phyloP scores from a whole-genome alignment of 2,329 filamentous ascomycete species.

The Huntiella abstrusa region DNA sequence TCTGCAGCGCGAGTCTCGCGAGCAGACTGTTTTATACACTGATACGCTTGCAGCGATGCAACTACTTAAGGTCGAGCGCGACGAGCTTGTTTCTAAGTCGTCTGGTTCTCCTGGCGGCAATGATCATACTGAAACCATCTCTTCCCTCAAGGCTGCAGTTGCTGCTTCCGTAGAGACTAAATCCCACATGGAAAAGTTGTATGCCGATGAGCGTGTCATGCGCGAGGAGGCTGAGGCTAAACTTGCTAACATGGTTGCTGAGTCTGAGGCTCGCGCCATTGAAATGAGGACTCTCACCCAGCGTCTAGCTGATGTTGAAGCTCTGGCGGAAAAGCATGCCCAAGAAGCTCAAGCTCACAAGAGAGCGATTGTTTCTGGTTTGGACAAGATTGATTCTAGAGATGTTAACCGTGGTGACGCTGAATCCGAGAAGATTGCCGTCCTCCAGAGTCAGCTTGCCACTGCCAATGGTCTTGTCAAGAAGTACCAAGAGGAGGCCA shows the following conservation, averaged over 20 bases:
- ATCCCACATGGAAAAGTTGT: slow-evolving; percentile 54
- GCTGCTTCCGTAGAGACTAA: slow-evolving; percentile 62
- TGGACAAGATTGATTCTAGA: slow-evolving; percentile 51
- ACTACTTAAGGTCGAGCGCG: slow-evolving; percentile 70
- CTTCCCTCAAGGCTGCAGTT: slow-evolving; percentile 59
- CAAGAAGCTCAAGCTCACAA: slow-evolving; percentile 75
- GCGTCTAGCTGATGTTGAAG: slow-evolving; percentile 67
- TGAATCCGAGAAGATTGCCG: slow-evolving; percentile 46
- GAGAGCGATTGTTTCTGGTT: slow-evolving; percentile 59
- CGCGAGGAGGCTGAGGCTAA: slow-evolving; percentile 61
- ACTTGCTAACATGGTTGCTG: slow-evolving; percentile 54
- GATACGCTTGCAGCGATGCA: slow-evolving; percentile 60
- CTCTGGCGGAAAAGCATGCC: slow-evolving; percentile 71
- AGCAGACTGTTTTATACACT: slow-evolving; percentile 58
- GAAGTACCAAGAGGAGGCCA: slow-evolving; percentile 77
- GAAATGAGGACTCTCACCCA: slow-evolving; percentile 61
- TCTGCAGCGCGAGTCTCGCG: slow-evolving; percentile 56
- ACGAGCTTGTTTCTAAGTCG: slow-evolving; percentile 51
- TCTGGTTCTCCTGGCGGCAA: slow-evolving; percentile 48
- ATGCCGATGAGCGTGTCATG: slow-evolving; percentile 64
- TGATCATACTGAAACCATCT: slow-evolving; percentile 52
- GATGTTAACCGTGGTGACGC: slow-evolving; percentile 29
- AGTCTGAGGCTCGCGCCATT: slow-evolving; percentile 61
- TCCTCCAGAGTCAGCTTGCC: slow-evolving; percentile 63
- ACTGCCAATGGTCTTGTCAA: slow-evolving; percentile 62